These are phyloP conservation scores for Hondaea fermentalgiana DNA, from an alignment of 108 stramenopile genomes.

Conservation along the genomic window DNA sequence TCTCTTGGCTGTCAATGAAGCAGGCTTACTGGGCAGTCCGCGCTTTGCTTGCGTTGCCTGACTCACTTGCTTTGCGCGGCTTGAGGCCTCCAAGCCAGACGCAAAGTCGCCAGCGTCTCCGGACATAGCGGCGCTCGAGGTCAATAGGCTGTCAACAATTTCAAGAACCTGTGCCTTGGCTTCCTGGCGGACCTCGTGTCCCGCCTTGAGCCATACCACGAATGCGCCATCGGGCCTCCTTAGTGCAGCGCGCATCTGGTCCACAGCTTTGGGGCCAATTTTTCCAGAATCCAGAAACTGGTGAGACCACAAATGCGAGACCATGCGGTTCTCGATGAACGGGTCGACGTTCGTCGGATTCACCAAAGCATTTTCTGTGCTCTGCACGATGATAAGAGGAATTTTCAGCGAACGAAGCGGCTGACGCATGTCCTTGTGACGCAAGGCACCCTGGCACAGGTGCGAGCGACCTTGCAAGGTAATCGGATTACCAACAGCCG, in stretches of 20 bases:
- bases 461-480: conserved; percentile 38
- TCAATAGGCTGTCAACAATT: conserved; percentile 34
- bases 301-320: conserved; percentile 47
- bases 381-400: conserved; percentile 34
- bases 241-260: conserved; percentile 34
- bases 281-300: conserved; percentile 22
- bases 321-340: conserved; percentile 40
- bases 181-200: conserved; percentile 49
- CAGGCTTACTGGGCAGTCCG: neutral
- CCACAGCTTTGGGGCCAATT: conserved; percentile 30
- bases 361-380: conserved; percentile 46
- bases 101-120: conserved; percentile 4
- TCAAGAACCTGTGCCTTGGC: conserved; percentile 36
- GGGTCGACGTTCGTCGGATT: conserved; percentile 51
- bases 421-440: conserved; percentile 35
- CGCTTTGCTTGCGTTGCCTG: neutral
- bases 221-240: conserved; percentile 37
- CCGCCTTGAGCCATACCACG: conserved; percentile 44
- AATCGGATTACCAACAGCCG: conserved; percentile 50
- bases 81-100: neutral
- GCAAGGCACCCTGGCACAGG: conserved; percentile 31
- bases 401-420: conserved; percentile 19
- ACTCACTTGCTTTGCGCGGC: neutral
- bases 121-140: neutral
- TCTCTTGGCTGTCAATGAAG: too few relatives aligned